Percentiles rank a stretch among this genome's conserved stretches.
Conservation (phyloP, 169 alveolate species). For the Cytauxzoon felis region DNA sequence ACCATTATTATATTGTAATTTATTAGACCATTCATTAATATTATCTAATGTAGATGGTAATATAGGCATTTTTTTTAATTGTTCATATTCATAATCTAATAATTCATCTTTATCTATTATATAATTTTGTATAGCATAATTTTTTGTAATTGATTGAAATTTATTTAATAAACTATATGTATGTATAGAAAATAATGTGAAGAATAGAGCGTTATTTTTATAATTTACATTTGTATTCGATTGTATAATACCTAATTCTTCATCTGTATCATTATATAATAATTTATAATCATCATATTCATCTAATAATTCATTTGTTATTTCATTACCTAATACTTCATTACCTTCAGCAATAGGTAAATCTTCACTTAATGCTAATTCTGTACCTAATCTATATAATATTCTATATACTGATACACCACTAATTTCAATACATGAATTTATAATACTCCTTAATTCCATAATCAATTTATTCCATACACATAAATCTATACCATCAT, state of each 20-base stretch:
- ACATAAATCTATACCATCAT: too few relatives aligned
- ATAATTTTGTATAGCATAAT: not conserved
- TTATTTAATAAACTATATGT: constrained; percentile 20
- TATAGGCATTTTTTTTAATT: constrained; percentile 23
- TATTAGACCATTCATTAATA: constrained; percentile 23
- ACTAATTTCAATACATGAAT: constrained; percentile 35
- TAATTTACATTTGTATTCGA: constrained; percentile 1
- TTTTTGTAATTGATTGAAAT: constrained; percentile 17
- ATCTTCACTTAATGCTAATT: constrained; percentile 26
- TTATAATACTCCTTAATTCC: constrained; percentile 6
- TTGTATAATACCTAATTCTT: constrained; percentile 19
- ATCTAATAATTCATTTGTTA: constrained; percentile 27
- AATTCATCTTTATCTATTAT: constrained; percentile 10
- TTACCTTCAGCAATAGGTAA: constrained; percentile 32
- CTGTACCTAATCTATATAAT: constrained; percentile 28
- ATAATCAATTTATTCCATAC: not conserved
- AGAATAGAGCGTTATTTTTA: constrained; percentile 32
- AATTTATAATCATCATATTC: constrained; percentile 19
- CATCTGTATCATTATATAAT: constrained; percentile 10
- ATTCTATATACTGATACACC: constrained; percentile 42
- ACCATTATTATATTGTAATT: constrained; percentile 15
- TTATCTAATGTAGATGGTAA: constrained; percentile 27
- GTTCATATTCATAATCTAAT: constrained; percentile 27
- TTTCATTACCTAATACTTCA: constrained; percentile 40
- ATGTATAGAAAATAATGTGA: constrained; percentile 32